phyloP scores from a whole-genome alignment of 73 alveolate species.

The Breviolum minutum region DNA sequence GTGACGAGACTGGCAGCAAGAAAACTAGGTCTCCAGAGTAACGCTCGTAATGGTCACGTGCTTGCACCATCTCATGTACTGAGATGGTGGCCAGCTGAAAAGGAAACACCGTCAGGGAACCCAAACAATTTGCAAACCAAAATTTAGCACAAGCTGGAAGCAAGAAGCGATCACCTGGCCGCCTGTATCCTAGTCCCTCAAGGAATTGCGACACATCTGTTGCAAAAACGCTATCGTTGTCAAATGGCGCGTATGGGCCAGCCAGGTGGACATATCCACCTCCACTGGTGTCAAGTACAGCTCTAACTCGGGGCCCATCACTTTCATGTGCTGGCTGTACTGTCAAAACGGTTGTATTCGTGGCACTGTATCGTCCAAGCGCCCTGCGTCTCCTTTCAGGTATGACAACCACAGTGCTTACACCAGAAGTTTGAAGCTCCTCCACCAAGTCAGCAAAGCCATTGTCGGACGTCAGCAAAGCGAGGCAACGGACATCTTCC shows the following conservation, averaged over 20 bases:
- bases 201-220: neutral
- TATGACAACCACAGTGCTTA: neutral
- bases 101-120: conserved; percentile 28
- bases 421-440: neutral
- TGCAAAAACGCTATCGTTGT: neutral
- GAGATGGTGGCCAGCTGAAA: neutral
- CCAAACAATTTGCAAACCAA: neutral
- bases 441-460: conserved; percentile 4
- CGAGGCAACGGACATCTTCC: neutral
- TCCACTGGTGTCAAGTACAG: conserved; percentile 3
- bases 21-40: neutral
- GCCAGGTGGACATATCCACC: neutral
- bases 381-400: neutral
- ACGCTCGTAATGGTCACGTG: too few relatives aligned
- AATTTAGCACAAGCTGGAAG: conserved; percentile 4
- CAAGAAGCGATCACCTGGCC: neutral
- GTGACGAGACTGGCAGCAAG: neutral
- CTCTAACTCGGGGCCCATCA: neutral
- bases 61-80: neutral
- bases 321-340: neutral
- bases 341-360: neutral
- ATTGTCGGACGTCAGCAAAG: conserved; percentile 2
- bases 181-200: neutral
- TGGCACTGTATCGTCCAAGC: neutral
- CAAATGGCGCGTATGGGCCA: neutral